phyloP scores from a whole-genome alignment of 768 basidiomycete genomes.

The Mycena galericulata region DNA sequence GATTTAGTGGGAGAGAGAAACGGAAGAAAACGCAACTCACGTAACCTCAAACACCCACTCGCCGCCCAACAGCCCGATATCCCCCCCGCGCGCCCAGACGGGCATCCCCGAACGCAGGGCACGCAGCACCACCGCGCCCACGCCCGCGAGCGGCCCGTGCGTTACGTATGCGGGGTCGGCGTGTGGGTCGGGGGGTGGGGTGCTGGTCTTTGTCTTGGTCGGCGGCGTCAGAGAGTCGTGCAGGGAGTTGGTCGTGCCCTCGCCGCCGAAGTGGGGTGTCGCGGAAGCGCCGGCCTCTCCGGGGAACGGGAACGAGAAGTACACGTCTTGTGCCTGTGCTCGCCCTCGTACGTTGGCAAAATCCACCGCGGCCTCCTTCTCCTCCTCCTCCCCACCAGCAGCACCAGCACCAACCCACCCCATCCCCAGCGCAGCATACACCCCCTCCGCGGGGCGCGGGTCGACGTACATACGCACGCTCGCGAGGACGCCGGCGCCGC shows the following conservation, averaged over 20 bases:
- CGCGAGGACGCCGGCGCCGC: conserved; percentile 42
- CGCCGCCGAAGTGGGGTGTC: no score
- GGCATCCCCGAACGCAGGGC: conserved; percentile 84
- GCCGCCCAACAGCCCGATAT: conserved; percentile 85
- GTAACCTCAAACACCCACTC: conserved; percentile 77
- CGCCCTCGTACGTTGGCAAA: no score
- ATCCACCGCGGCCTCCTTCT: no score
- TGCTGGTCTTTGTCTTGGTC: not conserved
- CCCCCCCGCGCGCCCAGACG: conserved; percentile 83
- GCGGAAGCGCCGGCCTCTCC: no score
- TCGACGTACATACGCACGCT: conserved; percentile 62
- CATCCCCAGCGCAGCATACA: conserved; percentile 87
- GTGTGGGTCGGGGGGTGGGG: conserved; percentile 18
- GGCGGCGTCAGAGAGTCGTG: no score
- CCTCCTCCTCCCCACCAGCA: not conserved
- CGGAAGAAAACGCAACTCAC: conserved; percentile 43
- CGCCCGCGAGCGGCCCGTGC: conserved; percentile 73
- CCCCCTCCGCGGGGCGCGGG: conserved; percentile 76
- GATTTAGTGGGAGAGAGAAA: no score
- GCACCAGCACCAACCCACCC: conserved; percentile 28
- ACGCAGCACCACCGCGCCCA: conserved; percentile 79
- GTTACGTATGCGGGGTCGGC: conserved; percentile 64
- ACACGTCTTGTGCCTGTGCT: no score
- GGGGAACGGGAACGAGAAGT: no score
- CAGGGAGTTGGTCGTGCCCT: no score